Evolutionary conservation across 2,329 filamentous ascomycete genomes (phyloP).

Genomic region (Botrytis fragariae): DNA sequence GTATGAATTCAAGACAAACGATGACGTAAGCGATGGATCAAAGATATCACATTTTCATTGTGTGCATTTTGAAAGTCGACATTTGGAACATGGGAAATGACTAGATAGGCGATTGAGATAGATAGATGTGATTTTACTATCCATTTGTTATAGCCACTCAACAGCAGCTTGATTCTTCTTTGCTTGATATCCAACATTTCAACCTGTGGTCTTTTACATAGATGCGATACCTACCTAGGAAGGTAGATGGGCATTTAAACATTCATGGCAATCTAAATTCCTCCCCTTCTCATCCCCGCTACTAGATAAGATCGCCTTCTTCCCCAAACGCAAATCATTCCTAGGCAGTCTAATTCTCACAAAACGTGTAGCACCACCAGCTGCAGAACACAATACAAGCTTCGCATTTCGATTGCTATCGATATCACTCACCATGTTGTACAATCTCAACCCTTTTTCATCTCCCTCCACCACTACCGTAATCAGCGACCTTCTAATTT

Average conservation of each 20-base stretch:
- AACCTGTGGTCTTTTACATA: not conserved
- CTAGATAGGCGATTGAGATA: not conserved
- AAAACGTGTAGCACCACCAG: not conserved
- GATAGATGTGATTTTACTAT: not conserved
- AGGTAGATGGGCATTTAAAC: not conserved
- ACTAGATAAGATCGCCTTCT: not conserved
- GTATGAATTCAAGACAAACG: not conserved
- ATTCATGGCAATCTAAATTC: not conserved
- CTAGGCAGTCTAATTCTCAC: not conserved
- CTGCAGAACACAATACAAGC: not conserved
- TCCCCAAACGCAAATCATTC: not conserved
- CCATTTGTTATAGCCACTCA: not conserved
- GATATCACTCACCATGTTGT: not conserved
- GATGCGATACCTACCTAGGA: not conserved
- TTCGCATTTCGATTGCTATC: not conserved
- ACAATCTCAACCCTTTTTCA: slow-evolving; percentile 25
- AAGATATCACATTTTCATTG: not conserved
- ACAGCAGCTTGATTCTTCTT: not conserved
- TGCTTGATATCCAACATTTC: not conserved
- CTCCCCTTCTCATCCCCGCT: not conserved
- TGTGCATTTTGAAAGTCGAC: not conserved
- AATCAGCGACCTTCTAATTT: slow-evolving; percentile 48
- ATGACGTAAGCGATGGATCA: slow-evolving; percentile 10
- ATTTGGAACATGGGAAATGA: not conserved
- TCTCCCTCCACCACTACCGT: slow-evolving; percentile 22